Evolutionary conservation across 2,329 filamentous ascomycete species (phyloP).

Genomic region (Trichoderma brevicompactum): DNA sequence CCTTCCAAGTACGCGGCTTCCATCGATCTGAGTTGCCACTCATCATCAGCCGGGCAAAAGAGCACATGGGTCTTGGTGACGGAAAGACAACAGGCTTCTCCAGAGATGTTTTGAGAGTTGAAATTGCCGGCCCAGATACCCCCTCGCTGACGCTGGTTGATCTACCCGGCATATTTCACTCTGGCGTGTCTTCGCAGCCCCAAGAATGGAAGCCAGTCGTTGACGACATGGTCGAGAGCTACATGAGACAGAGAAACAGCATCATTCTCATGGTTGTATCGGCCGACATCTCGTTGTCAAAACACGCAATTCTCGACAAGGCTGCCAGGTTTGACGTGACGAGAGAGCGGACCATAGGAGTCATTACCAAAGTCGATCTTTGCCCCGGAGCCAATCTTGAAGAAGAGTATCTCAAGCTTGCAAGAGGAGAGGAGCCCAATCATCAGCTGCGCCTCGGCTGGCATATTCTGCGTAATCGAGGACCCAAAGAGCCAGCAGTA

Average conservation of each 20-base stretch:
- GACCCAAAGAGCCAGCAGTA: slow-evolving; percentile 10
- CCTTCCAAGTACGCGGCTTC: slow-evolving; percentile 36
- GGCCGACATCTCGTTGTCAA: slow-evolving; percentile 55
- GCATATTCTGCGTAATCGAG: slow-evolving; percentile 58
- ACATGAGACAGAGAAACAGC: slow-evolving; percentile 60
- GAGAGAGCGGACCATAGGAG: slow-evolving; percentile 53
- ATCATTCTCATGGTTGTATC: slow-evolving; percentile 65
- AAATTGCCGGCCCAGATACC: slow-evolving; percentile 52
- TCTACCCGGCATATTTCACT: slow-evolving; percentile 59
- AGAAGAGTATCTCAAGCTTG: slow-evolving; percentile 46
- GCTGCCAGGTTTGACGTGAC: slow-evolving; percentile 39
- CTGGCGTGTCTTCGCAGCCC: slow-evolving; percentile 52
- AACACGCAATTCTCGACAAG: slow-evolving; percentile 54
- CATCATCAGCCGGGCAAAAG: slow-evolving; percentile 48
- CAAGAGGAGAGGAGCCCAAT: slow-evolving; percentile 47
- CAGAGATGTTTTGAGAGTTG: slow-evolving; percentile 52
- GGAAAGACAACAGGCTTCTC: slow-evolving; percentile 46
- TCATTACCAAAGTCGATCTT: slow-evolving; percentile 61
- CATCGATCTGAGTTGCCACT: slow-evolving; percentile 37
- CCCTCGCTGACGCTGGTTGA: slow-evolving; percentile 63
- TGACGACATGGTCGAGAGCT: slow-evolving; percentile 53
- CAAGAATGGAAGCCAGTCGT: slow-evolving; percentile 51
- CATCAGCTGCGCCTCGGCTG: slow-evolving; percentile 50
- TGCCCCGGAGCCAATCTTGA: slow-evolving; percentile 35
- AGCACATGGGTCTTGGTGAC: slow-evolving; percentile 54